phyloP scores from a whole-genome alignment of 108 stramenopile genomes.

The Cylindrotheca fusiformis region DNA sequence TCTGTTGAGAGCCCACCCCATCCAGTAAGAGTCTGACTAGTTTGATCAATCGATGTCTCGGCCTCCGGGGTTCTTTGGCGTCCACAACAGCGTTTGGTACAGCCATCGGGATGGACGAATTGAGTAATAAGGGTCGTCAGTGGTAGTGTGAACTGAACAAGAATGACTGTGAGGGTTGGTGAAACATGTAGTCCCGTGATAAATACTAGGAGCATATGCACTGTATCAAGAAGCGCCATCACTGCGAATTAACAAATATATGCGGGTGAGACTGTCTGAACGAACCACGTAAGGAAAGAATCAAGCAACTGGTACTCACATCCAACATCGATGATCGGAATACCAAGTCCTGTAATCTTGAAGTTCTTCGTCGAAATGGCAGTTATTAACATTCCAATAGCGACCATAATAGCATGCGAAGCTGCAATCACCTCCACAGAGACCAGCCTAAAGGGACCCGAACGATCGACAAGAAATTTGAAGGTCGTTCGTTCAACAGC shows the following conservation, averaged over 20 bases:
- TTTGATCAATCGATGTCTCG: neutral
- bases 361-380: slow-evolving; percentile 29
- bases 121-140: slow-evolving; percentile 71
- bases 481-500: slow-evolving; percentile 76
- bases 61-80: neutral
- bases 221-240: slow-evolving; percentile 83
- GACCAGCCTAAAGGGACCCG: slow-evolving; percentile 81
- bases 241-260: slow-evolving; percentile 18
- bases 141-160: slow-evolving; percentile 77
- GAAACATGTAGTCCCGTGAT: slow-evolving; percentile 76
- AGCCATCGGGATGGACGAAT: slow-evolving; percentile 66
- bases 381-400: slow-evolving; percentile 42
- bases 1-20: slow-evolving; percentile 65
- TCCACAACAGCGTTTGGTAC: slow-evolving; percentile 21
- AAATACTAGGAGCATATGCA: slow-evolving; percentile 68
- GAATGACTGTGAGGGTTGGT: slow-evolving; percentile 80
- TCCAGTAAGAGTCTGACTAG: slow-evolving; percentile 39
- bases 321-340: slow-evolving; percentile 74
- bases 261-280: neutral
- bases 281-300: neutral
- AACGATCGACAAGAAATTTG: slow-evolving; percentile 75
- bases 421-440: slow-evolving; percentile 64
- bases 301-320: slow-evolving; percentile 35
- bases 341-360: slow-evolving; percentile 35
- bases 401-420: slow-evolving; percentile 59